Percentiles rank a stretch among this genome's conserved stretches.
Conservation (phyloP, 305 asterid genomes). For the Plantago coronopus region DNA sequence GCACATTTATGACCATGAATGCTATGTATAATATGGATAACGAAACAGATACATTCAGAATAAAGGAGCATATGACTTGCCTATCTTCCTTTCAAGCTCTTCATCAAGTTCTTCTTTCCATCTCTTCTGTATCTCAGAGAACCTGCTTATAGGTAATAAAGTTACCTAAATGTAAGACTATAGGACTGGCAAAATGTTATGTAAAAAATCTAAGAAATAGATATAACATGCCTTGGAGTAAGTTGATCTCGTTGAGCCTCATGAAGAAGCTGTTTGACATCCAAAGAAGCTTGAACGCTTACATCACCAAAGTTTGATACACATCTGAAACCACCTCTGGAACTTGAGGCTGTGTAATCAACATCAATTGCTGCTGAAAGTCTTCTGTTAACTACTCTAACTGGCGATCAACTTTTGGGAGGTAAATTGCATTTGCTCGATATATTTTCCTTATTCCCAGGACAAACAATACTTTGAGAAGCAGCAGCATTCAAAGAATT, state of each 20-base stretch:
- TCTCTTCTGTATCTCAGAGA: slow-evolving; percentile 67
- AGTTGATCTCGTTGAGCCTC: slow-evolving; percentile 43
- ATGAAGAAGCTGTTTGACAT: slow-evolving; percentile 34
- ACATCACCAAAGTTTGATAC: slow-evolving; percentile 49
- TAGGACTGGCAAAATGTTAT: background rate
- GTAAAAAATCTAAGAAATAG: slow-evolving; percentile 10
- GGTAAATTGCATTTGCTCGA: slow-evolving; percentile 51
- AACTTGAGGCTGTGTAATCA: slow-evolving; percentile 39
- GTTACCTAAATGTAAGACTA: background rate
- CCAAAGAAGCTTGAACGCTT: slow-evolving; percentile 43
- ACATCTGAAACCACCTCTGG: slow-evolving; percentile 47
- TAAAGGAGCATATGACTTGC: slow-evolving; percentile 40
- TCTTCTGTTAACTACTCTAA: slow-evolving; percentile 44
- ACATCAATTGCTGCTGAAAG: slow-evolving; percentile 52
- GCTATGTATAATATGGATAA: background rate
- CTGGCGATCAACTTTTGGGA: slow-evolving; percentile 66
- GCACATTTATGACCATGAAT: no score
- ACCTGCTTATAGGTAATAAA: slow-evolving; percentile 26
- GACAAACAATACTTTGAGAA: slow-evolving; percentile 39
- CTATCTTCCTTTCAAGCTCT: slow-evolving; percentile 85
- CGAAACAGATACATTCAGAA: no score
- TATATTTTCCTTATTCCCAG: slow-evolving; percentile 56
- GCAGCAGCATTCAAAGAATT: slow-evolving; percentile 51
- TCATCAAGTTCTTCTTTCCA: slow-evolving; percentile 98
- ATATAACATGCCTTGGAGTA: slow-evolving; percentile 43